A percentile compares a stretch with the other conserved stretches of the same genome.
phyloP scores from a whole-genome alignment of 805 yeast species.

The Saturnispora gosingensis region DNA sequence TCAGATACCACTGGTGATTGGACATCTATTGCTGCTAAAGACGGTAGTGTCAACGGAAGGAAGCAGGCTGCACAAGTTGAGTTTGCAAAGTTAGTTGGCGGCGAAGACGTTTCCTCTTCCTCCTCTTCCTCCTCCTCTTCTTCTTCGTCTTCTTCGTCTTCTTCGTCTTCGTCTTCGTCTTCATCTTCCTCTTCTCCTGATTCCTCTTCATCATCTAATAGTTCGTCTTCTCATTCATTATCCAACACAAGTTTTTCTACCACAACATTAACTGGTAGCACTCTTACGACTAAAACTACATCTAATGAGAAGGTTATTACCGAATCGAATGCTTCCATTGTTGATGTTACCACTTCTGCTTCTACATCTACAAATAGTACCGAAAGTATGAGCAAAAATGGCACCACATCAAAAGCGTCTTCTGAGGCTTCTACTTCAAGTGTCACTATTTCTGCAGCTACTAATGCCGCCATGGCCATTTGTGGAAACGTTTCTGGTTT shows the following conservation, averaged over 20 bases:
- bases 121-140: background rate
- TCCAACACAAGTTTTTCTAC: background rate
- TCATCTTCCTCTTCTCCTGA: no score
- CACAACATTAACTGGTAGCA: background rate
- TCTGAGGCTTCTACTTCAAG: background rate
- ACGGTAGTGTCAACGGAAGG: conserved; percentile 58
- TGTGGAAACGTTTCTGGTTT: background rate
- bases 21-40: conserved; percentile 47
- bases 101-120: conserved; percentile 11
- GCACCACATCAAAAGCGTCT: conserved; percentile 3
- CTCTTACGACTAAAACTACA: background rate
- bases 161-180: background rate
- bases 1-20: conserved; percentile 48
- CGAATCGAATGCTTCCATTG: background rate
- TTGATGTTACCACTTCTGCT: background rate
- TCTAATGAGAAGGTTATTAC: background rate
- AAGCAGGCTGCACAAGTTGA: conserved; percentile 35
- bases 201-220: background rate
- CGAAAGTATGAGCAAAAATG: background rate
- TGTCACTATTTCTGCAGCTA: background rate
- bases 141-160: background rate
- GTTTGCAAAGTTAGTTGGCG: conserved; percentile 30
- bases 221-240: background rate
- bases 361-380: background rate
- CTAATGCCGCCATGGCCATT: background rate